Percentiles rank a stretch among this genome's conserved stretches.
Evolutionary conservation across 1,139 yeast genomes (phyloP).

Genomic region (Nakaseomyces delphensis): DNA sequence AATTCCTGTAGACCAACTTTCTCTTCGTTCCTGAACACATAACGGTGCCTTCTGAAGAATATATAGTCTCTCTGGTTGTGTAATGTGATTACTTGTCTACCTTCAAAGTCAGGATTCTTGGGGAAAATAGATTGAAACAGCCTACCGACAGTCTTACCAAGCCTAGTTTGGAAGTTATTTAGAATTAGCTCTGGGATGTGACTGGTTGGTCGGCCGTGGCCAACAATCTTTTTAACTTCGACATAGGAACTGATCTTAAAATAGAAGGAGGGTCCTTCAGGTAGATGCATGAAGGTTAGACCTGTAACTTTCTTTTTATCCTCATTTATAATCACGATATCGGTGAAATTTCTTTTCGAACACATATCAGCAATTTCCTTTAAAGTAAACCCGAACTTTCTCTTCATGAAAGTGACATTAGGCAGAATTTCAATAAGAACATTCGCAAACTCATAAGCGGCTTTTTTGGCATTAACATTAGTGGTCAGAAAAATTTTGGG

Average conservation of each 20-base stretch:
- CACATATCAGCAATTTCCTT: conserved; percentile 81
- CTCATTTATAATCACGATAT: conserved; percentile 80
- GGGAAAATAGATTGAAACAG: conserved; percentile 89
- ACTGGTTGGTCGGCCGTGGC: conserved; percentile 85
- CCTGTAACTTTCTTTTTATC: conserved; percentile 90
- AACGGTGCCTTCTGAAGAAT: conserved; percentile 91
- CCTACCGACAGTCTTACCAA: conserved; percentile 89
- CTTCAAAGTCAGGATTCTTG: conserved; percentile 83
- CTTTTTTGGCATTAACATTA: conserved; percentile 72
- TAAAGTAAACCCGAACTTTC: conserved; percentile 76
- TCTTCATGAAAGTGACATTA: conserved; percentile 72
- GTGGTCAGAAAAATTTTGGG: conserved; percentile 90
- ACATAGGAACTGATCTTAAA: conserved; percentile 75
- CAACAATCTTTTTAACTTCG: conserved; percentile 65
- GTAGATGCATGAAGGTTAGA: conserved; percentile 82
- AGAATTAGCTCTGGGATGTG: conserved; percentile 87
- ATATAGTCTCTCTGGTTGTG: conserved; percentile 95
- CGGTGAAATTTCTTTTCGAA: conserved; percentile 75
- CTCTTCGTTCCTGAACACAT: conserved; percentile 79
- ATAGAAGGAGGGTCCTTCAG: conserved; percentile 91
- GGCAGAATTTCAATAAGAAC: conserved; percentile 78
- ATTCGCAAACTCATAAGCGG: conserved; percentile 87
- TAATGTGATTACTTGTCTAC: conserved; percentile 88
- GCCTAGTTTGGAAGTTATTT: conserved; percentile 83
- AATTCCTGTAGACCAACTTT: conserved; percentile 90